Evolutionary conservation across 495 filamentous ascomycete genomes (phyloP).

Genomic region (Aspergillus homomorphus): DNA sequence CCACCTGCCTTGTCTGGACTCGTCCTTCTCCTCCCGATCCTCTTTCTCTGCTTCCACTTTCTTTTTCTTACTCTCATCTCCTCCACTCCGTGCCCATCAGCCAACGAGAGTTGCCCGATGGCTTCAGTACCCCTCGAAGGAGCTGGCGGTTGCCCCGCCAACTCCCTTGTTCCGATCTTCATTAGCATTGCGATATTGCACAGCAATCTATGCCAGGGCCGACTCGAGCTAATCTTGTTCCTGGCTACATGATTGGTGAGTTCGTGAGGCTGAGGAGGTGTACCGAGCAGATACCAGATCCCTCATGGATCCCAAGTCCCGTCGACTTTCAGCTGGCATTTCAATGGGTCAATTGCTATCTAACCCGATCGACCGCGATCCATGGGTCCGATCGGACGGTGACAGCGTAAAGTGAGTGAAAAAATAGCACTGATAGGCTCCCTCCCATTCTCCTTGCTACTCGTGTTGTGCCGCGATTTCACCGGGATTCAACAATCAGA

Average conservation of each 20-base stretch:
- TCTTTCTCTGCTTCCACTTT: not conserved
- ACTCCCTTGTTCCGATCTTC: constrained; percentile 28
- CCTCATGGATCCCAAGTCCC: not conserved
- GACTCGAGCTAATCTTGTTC: constrained; percentile 12
- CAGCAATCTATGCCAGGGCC: constrained; percentile 2
- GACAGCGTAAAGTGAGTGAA: not conserved
- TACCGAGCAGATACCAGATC: not conserved
- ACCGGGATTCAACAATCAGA: no score
- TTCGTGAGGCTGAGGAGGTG: constrained; percentile 8
- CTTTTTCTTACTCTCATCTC: not conserved
- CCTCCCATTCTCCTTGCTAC: no score
- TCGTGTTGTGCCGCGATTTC: no score
- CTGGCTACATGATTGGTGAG: constrained; percentile 9
- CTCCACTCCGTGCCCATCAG: not conserved
- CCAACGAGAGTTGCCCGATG: constrained; percentile 6
- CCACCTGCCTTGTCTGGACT: not conserved
- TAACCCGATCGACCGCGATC: not conserved
- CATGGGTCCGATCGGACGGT: not conserved
- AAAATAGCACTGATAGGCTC: not conserved
- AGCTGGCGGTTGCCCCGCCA: constrained; percentile 31
- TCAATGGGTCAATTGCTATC: not conserved
- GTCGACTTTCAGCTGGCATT: constrained; percentile 8
- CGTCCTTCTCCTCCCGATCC: not conserved
- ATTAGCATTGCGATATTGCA: not conserved
- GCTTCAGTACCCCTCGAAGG: not conserved